Conservation (phyloP, 495 filamentous ascomycete genomes). For the Talaromyces wortmannii region DNA sequence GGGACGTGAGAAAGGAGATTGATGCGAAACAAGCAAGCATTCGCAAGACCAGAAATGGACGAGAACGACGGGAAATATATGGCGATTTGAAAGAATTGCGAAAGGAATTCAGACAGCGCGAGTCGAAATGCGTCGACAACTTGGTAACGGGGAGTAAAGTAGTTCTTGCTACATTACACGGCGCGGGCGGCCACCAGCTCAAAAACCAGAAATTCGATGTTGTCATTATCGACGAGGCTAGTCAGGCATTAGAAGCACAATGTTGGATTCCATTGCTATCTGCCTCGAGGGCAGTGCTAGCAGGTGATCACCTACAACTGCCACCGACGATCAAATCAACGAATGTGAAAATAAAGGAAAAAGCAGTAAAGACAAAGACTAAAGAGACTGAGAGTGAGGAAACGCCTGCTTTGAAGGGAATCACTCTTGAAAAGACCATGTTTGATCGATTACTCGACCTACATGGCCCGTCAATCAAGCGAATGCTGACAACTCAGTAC, state of each 20-base stretch:
- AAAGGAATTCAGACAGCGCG: conserved; percentile 82
- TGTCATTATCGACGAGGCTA: conserved; percentile 91
- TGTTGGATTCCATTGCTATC: conserved; percentile 90
- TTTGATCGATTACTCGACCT: conserved; percentile 83
- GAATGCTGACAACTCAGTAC: conserved; percentile 97
- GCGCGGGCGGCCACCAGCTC: conserved; percentile 81
- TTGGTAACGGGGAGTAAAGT: conserved; percentile 75
- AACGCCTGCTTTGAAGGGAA: conserved; percentile 19
- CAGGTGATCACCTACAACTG: conserved; percentile 90
- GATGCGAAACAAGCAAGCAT: conserved; percentile 86
- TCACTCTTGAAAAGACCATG: conserved; percentile 75
- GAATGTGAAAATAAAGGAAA: conserved; percentile 3
- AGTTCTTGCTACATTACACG: conserved; percentile 87
- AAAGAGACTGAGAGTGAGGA: conserved; percentile 25
- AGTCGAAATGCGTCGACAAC: conserved; percentile 69
- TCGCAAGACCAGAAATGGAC: conserved; percentile 74
- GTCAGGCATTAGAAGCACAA: conserved; percentile 92
- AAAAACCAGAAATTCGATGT: conserved; percentile 81
- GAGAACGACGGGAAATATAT: conserved; percentile 78
- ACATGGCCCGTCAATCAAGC: conserved; percentile 78
- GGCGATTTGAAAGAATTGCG: conserved; percentile 75
- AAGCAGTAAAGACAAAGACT: conserved; percentile 33
- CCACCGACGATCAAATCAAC: conserved; percentile 87
- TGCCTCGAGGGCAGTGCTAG: conserved; percentile 80
- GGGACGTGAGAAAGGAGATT: conserved; percentile 87